Conservation (phyloP, 371 early-diverging fungal species). For the Circinella umbellata region DNA sequence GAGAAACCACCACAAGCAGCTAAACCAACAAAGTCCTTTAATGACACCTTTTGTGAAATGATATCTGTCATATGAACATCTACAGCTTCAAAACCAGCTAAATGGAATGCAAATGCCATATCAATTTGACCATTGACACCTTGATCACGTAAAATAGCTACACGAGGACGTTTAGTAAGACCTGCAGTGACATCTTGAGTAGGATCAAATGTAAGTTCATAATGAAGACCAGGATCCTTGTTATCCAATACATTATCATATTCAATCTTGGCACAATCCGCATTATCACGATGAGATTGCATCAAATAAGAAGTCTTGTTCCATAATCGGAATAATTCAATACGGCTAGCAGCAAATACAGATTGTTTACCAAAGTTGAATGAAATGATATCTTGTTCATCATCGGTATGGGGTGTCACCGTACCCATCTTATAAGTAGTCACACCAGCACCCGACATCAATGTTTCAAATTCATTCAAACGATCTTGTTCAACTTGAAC, state of each 20-base stretch:
- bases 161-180: slow-evolving; percentile 66
- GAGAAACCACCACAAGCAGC: slow-evolving; percentile 97
- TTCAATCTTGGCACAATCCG: slow-evolving; percentile 85
- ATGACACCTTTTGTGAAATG: slow-evolving; percentile 67
- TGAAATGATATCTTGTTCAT: slow-evolving; percentile 49
- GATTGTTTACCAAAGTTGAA: slow-evolving; percentile 44
- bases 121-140: slow-evolving; percentile 96
- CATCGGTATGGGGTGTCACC: slow-evolving; percentile 44
- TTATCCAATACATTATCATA: slow-evolving; percentile 71
- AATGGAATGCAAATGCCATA: slow-evolving; percentile 92
- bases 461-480: slow-evolving; percentile 56
- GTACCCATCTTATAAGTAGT: slow-evolving; percentile 72
- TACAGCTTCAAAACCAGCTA: slow-evolving; percentile 89
- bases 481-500: slow-evolving; percentile 79
- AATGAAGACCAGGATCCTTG: slow-evolving; percentile 79
- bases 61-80: slow-evolving; percentile 98
- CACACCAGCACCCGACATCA: slow-evolving; percentile 60
- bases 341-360: slow-evolving; percentile 58
- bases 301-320: slow-evolving; percentile 89
- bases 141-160: slow-evolving; percentile 96
- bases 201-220: slow-evolving; percentile 80
- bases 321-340: slow-evolving; percentile 83
- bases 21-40: slow-evolving; percentile 83
- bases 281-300: slow-evolving; percentile 90
- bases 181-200: slow-evolving; percentile 47